Percentiles rank a stretch among this genome's conserved stretches.
phyloP scores from a whole-genome alignment of 108 stramenopile genomes.

The Nitzschia sp. region DNA sequence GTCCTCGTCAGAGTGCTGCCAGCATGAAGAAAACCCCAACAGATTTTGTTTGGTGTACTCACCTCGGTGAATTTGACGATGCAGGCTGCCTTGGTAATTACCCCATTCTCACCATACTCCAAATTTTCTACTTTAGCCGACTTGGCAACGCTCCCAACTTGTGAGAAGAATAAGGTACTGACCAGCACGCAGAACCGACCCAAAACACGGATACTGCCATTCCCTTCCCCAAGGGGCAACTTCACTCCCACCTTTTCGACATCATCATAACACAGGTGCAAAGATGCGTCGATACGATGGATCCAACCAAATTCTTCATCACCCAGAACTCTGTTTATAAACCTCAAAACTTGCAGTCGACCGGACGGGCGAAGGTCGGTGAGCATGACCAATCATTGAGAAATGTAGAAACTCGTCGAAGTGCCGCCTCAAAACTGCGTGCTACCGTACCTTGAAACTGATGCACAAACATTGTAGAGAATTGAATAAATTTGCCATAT shows the following conservation, averaged over 20 bases:
- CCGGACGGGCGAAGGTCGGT: not conserved
- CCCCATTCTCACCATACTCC: conserved; percentile 21
- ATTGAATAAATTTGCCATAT: conserved; percentile 57
- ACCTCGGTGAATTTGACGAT: conserved; percentile 33
- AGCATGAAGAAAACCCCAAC: not conserved
- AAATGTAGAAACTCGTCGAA: too few relatives aligned
- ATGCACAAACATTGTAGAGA: conserved; percentile 72
- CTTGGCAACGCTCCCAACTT: conserved; percentile 31
- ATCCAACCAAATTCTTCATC: conserved; percentile 52
- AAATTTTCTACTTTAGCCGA: conserved; percentile 34
- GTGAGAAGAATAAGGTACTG: conserved; percentile 48
- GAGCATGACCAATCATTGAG: too few relatives aligned
- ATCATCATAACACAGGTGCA: conserved; percentile 49
- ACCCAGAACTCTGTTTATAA: conserved; percentile 48
- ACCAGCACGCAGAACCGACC: conserved; percentile 60
- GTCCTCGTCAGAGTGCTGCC: not conserved
- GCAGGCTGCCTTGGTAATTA: conserved; percentile 25
- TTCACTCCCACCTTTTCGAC: conserved; percentile 49
- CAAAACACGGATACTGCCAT: conserved; percentile 69
- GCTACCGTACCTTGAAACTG: conserved; percentile 23
- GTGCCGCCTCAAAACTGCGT: not conserved
- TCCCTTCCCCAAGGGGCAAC: conserved; percentile 42
- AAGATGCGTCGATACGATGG: conserved; percentile 41
- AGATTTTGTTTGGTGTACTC: not conserved
- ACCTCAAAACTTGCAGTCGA: conserved; percentile 29